These are phyloP conservation scores for Lachnellula willkommii DNA, from an alignment of 2,329 filamentous ascomycete species.

Conservation along the genomic window DNA sequence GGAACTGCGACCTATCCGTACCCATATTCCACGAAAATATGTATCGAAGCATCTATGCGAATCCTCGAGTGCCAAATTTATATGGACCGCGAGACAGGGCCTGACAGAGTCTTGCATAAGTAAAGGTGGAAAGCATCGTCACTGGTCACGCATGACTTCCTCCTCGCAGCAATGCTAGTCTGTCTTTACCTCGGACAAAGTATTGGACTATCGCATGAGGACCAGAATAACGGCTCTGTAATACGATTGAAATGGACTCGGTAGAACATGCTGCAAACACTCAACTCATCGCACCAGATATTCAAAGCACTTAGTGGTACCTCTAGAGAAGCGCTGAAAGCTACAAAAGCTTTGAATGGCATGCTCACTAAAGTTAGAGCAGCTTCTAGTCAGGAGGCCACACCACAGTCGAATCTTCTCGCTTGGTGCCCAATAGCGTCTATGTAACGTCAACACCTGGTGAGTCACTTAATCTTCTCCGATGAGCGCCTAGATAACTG, in stretches of 20 bases:
- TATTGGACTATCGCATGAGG: constrained; percentile 3
- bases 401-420: not conserved
- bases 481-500: not conserved
- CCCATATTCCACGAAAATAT: constrained; percentile 46
- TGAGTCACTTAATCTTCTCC: not conserved
- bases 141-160: constrained; percentile 21
- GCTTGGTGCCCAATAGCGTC: not conserved
- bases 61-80: constrained; percentile 43
- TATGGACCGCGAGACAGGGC: not conserved
- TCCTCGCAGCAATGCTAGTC: constrained; percentile 25
- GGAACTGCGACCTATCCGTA: constrained; percentile 37
- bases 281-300: constrained; percentile 18
- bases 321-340: constrained; percentile 21
- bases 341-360: constrained; percentile 14
- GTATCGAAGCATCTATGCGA: constrained; percentile 42
- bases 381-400: not conserved
- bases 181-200: constrained; percentile 22
- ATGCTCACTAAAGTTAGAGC: constrained; percentile 19
- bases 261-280: constrained; percentile 17
- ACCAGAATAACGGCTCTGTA: not conserved
- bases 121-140: constrained; percentile 19
- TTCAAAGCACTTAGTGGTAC: constrained; percentile 13
- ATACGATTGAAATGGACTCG: constrained; percentile 17
- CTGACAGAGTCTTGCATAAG: not conserved
- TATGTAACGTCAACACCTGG: not conserved